phyloP scores from a whole-genome alignment of 1,284 basidiomycete genomes.

The Chalciporus piperatoides region DNA sequence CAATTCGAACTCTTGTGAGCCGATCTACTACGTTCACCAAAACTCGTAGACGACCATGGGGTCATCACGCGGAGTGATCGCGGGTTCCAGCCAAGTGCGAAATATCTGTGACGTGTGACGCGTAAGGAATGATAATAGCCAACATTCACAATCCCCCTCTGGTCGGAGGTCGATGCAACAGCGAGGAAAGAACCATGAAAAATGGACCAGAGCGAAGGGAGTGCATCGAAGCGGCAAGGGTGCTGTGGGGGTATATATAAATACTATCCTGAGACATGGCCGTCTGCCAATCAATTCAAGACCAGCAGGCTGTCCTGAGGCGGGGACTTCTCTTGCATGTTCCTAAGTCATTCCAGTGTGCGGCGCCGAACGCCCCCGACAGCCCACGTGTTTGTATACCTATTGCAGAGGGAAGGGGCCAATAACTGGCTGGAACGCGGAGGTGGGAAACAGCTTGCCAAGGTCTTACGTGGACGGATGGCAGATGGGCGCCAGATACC shows the following conservation, averaged over 20 bases:
- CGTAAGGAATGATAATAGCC: background rate
- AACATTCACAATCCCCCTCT: constrained; percentile 7
- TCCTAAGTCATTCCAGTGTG: constrained; percentile 16
- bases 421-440: constrained; percentile 5
- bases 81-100: background rate
- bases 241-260: constrained; percentile 22
- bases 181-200: constrained; percentile 21
- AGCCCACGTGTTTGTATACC: constrained; percentile 23
- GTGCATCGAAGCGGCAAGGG: constrained; percentile 5
- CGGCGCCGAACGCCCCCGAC: constrained; percentile 13
- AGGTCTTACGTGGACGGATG: constrained; percentile 23
- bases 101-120: background rate
- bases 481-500: constrained; percentile 15
- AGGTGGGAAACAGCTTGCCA: constrained; percentile 22
- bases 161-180: constrained; percentile 9
- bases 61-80: constrained; percentile 14
- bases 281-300: constrained; percentile 11
- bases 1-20: constrained; percentile 2
- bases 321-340: constrained; percentile 14
- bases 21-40: background rate
- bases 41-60: constrained; percentile 10
- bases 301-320: constrained; percentile 2
- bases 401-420: constrained; percentile 15
- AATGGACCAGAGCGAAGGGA: constrained; percentile 5
- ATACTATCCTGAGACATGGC: constrained; percentile 14